Conservation (phyloP, 371 early-diverging fungal genomes). For the Syncephalastrum sp. region DNA sequence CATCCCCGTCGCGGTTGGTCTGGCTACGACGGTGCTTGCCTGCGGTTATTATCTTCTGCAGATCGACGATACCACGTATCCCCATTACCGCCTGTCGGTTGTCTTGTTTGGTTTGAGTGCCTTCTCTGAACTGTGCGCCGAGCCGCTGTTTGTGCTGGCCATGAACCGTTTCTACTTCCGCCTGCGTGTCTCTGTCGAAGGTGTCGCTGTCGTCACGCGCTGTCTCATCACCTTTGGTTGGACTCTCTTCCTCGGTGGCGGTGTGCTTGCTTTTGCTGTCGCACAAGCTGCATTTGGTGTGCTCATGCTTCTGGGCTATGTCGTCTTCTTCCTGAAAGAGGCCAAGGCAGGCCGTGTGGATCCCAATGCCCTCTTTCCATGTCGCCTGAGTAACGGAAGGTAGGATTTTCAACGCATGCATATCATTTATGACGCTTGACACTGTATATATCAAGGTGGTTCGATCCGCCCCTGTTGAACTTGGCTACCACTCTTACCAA, state of each 20-base stretch:
- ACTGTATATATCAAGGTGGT: slow-evolving; percentile 40
- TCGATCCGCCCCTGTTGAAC: slow-evolving; percentile 58
- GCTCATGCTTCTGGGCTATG: slow-evolving; percentile 57
- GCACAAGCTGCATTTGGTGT: slow-evolving; percentile 72
- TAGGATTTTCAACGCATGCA: slow-evolving; percentile 10
- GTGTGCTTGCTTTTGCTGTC: slow-evolving; percentile 74
- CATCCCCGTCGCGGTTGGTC: slow-evolving; percentile 68
- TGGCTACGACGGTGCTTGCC: slow-evolving; percentile 46
- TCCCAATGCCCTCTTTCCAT: slow-evolving; percentile 32
- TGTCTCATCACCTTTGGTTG: slow-evolving; percentile 69
- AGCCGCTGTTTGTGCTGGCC: slow-evolving; percentile 82
- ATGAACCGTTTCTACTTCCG: slow-evolving; percentile 72
- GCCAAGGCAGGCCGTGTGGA: slow-evolving; percentile 24
- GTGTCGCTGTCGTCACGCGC: slow-evolving; percentile 70
- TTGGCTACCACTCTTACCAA: slow-evolving; percentile 77
- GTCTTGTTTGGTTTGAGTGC: slow-evolving; percentile 71
- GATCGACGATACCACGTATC: slow-evolving; percentile 33
- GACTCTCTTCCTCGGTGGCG: slow-evolving; percentile 47
- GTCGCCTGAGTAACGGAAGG: slow-evolving; percentile 37
- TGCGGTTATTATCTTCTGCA: slow-evolving; percentile 52
- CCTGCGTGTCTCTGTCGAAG: slow-evolving; percentile 81
- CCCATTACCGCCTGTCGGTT: slow-evolving; percentile 51
- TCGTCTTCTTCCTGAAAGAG: slow-evolving; percentile 46
- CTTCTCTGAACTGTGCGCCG: slow-evolving; percentile 72
- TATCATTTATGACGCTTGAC: neutral